Base-by-base conservation (phyloP, 2,329 filamentous ascomycete genomes). In the Colletotrichum lentis region DNA sequence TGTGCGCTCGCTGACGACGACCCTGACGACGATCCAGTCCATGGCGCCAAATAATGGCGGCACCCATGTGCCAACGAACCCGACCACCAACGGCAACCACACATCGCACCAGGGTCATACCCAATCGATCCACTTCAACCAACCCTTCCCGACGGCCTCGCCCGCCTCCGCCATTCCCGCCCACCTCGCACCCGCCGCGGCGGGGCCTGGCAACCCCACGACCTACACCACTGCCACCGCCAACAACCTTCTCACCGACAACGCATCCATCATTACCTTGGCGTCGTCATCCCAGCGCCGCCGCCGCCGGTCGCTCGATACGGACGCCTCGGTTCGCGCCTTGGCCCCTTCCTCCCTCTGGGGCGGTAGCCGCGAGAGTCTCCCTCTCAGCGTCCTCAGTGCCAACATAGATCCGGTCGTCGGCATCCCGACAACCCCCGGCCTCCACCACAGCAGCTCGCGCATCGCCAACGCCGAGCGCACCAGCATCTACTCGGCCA, bases 221-320 rank as follows among this genome's bases (percentile, higher is more conserved):
- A 94, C 91, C 0, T 95, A 95, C 77, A 86, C 84, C 58, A 87
- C 86, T n/a, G 91, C 91, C 1, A 95, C 91, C 0, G 92, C 92
- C 60, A 94, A 94, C 78, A 93, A 92, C 73, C 84, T 95, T 6
- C 82, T 95, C 41, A 93, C 91, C 1, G 93, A 96, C 77, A 93
- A 96, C 76, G 93, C 93, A 24, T 95, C 92, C 31, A 94, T 96
- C 72, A 80, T 96, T 69, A 96, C 93, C 0, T 84, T 96, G 16
- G 93, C 93, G 2, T 95, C 92, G 4, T 94, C 91, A 0, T 93
- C 90, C 71, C 93, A 95, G 80, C 88, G 90, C 44, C 86, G 90
- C 35, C 89, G 93, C 43, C 87, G 92, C 56, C 87, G 92, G 69
- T 94, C 91, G 37, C 89, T 95, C 79, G 93, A 96, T 77, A 96